These are phyloP conservation scores for Diplodia scrobiculata DNA, from an alignment of 2,329 filamentous ascomycete species.

Conservation along the genomic window DNA sequence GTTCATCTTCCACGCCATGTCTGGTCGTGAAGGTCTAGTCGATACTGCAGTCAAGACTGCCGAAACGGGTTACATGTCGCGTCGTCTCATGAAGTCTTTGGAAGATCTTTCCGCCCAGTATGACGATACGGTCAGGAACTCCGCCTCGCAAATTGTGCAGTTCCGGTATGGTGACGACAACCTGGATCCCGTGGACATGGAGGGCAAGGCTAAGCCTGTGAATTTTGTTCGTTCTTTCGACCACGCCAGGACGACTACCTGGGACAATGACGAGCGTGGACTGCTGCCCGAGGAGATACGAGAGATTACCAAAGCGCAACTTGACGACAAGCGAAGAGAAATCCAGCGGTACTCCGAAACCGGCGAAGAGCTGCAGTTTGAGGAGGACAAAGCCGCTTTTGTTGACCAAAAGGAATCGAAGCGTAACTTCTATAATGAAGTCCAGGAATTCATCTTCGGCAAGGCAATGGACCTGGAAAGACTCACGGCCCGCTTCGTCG, in stretches of 20 bases:
- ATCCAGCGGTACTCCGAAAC: constrained; percentile 45
- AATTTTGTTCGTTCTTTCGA: constrained; percentile 89
- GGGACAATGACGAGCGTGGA: constrained; percentile 73
- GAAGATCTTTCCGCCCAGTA: constrained; percentile 94
- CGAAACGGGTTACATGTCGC: constrained; percentile 98
- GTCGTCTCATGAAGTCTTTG: constrained; percentile 94
- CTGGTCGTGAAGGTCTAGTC: constrained; percentile 94
- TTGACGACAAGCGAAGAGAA: constrained; percentile 68
- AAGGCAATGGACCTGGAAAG: constrained; percentile 56
- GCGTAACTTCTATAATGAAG: constrained; percentile 76
- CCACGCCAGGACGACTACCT: constrained; percentile 75
- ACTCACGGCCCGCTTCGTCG: constrained; percentile 20
- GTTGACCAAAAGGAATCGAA: constrained; percentile 68
- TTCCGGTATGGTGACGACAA: constrained; percentile 98
- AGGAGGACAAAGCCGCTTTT: constrained; percentile 52
- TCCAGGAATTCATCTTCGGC: constrained; percentile 70
- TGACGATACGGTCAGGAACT: constrained; percentile 92
- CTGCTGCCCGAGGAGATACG: constrained; percentile 75
- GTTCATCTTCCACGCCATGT: constrained; percentile 98
- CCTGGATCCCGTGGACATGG: constrained; percentile 96
- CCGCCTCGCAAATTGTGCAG: constrained; percentile 83
- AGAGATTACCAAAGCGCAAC: constrained; percentile 65
- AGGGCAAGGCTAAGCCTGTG: constrained; percentile 87
- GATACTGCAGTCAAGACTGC: constrained; percentile 99
- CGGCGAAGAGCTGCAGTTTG: constrained; percentile 39